phyloP scores from a whole-genome alignment of 225 moss, liverwort and hornwort species.

The Climacium dendroides region DNA sequence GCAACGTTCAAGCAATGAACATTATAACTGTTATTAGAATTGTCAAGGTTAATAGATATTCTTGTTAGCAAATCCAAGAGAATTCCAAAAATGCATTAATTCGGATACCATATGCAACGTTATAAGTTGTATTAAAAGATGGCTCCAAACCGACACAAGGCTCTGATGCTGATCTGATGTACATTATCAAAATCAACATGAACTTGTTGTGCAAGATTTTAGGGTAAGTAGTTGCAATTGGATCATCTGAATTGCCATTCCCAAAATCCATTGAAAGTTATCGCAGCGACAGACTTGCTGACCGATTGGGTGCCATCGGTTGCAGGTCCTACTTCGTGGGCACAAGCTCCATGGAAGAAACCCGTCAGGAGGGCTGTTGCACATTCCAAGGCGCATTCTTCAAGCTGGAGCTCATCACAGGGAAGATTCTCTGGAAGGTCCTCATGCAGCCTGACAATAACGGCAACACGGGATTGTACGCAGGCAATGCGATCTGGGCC shows the following conservation, averaged over 20 bases:
- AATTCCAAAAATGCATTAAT: no score
- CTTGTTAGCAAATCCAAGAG: neutral
- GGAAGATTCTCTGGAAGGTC: neutral
- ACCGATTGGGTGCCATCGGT: neutral
- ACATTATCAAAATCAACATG: neutral
- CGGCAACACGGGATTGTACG: neutral
- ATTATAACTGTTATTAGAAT: no score
- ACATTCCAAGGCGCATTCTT: constrained; percentile 11
- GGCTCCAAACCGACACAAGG: neutral
- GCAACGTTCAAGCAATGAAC: neutral
- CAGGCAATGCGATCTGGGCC: constrained; percentile 8
- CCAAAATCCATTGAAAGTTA: neutral
- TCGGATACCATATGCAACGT: neutral
- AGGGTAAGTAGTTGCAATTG: no score
- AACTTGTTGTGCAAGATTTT: neutral
- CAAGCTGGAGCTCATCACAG: constrained; percentile 10
- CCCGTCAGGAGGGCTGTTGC: neutral
- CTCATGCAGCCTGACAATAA: constrained; percentile 6
- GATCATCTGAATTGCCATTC: neutral
- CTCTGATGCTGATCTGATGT: neutral
- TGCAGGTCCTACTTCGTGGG: constrained; percentile 17
- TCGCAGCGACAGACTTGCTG: neutral
- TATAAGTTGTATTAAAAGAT: neutral
- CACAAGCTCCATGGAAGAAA: constrained; percentile 13
- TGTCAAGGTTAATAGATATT: no score